Percentiles rank a stretch among this genome's conserved stretches.
Evolutionary conservation across 1,284 basidiomycete genomes (phyloP).

Genomic region (Pascua sp.): DNA sequence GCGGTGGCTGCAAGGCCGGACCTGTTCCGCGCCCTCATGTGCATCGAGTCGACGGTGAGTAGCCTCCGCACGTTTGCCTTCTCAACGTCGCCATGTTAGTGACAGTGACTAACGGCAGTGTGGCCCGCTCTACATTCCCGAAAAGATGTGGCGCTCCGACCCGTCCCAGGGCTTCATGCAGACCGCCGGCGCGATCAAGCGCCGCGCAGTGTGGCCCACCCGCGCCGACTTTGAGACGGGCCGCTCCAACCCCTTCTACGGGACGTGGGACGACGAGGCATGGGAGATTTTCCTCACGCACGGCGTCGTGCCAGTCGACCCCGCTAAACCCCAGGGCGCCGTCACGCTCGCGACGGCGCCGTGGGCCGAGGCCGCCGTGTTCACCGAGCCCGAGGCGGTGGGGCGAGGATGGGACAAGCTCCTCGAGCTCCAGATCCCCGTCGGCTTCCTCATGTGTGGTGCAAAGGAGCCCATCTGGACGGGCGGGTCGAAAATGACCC

Average conservation of each 20-base stretch:
- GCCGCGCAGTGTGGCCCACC: conserved; percentile 61
- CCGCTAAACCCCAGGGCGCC: conserved; percentile 2
- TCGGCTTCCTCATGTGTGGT: conserved; percentile 33
- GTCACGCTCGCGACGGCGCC: conserved; percentile 36
- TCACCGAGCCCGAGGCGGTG: conserved; percentile 27
- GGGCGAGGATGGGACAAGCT: conserved; percentile 37
- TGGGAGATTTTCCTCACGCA: conserved; percentile 62
- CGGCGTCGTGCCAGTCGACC: conserved; percentile 54
- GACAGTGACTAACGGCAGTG: too few relatives aligned
- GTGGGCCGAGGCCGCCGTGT: conserved; percentile 39
- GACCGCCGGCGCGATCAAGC: conserved; percentile 55
- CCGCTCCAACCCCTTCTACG: conserved; percentile 48
- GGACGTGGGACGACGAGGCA: conserved; percentile 57
- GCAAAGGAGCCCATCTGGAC: conserved; percentile 22
- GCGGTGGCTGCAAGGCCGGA: conserved; percentile 62
- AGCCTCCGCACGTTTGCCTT: too few relatives aligned
- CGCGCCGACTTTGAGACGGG: conserved; percentile 59
- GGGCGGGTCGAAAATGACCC: conserved; percentile 22
- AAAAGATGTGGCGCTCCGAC: background rate
- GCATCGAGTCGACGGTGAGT: conserved; percentile 65
- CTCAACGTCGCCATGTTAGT: background rate
- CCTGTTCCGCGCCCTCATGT: conserved; percentile 67
- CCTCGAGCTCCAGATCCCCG: conserved; percentile 24
- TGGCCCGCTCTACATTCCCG: too few relatives aligned
- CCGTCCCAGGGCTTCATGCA: conserved; percentile 9